A percentile compares a stretch with the other conserved stretches of the same genome.
These are phyloP conservation scores for Globisporangium cederbergense DNA, from an alignment of 352 stramenopile species.

Conservation along the genomic window DNA sequence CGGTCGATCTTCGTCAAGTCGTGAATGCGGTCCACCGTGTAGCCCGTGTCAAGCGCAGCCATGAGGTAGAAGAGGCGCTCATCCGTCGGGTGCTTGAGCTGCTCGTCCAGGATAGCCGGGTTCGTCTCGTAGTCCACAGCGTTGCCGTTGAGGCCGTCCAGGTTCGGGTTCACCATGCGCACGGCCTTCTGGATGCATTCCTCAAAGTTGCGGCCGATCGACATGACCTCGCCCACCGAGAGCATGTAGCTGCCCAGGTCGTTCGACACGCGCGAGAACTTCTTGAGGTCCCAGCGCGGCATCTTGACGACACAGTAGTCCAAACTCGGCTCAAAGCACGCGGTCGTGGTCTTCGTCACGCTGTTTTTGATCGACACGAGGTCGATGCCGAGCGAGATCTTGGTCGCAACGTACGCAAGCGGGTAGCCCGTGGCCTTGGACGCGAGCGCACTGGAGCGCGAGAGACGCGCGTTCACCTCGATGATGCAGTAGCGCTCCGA, in stretches of 20 bases:
- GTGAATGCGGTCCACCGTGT: slow-evolving; percentile 94
- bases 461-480: slow-evolving; percentile 97
- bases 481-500: slow-evolving; percentile 98
- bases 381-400: slow-evolving; percentile 94
- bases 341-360: slow-evolving; percentile 95
- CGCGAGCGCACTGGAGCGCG: slow-evolving; percentile 95
- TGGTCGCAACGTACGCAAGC: slow-evolving; percentile 97
- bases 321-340: slow-evolving; percentile 97
- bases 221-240: slow-evolving; percentile 96
- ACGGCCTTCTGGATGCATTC: slow-evolving; percentile 97
- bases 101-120: slow-evolving; percentile 76
- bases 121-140: slow-evolving; percentile 70
- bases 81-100: slow-evolving; percentile 61
- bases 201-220: slow-evolving; percentile 95
- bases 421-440: slow-evolving; percentile 99
- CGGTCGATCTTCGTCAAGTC: slow-evolving; percentile 99
- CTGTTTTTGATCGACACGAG: slow-evolving; percentile 95
- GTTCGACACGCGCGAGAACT: slow-evolving; percentile 94
- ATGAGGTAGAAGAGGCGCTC: slow-evolving; percentile 87
- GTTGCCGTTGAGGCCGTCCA: slow-evolving; percentile 76
- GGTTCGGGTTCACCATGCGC: slow-evolving; percentile 93
- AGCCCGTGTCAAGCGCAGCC: slow-evolving; percentile 14
- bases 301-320: slow-evolving; percentile 98
- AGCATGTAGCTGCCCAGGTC: slow-evolving; percentile 97
- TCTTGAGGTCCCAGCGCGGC: slow-evolving; percentile 95